These are phyloP conservation scores for Graphilbum fragrans DNA, from an alignment of 2,329 filamentous ascomycete species.

Conservation along the genomic window DNA sequence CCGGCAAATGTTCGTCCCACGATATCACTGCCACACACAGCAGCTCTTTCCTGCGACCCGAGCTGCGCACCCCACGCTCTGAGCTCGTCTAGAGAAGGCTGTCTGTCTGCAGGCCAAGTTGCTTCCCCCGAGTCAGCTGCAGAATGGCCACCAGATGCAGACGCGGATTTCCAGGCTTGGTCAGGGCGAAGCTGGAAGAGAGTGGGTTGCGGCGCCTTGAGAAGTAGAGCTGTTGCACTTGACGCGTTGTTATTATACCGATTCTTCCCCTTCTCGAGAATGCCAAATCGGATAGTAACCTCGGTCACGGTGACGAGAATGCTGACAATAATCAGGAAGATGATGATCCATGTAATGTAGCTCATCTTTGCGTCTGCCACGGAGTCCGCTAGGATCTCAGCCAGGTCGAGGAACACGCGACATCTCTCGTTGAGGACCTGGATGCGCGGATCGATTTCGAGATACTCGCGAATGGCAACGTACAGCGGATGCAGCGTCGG, in stretches of 20 bases:
- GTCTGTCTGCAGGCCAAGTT: not conserved
- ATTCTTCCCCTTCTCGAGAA: constrained; percentile 41
- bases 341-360: constrained; percentile 94
- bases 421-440: constrained; percentile 96
- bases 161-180: not conserved
- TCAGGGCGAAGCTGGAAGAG: not conserved
- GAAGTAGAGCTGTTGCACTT: not conserved
- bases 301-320: constrained; percentile 87
- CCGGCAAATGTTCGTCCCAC: constrained; percentile 13
- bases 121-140: too few species aligned
- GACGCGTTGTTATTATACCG: constrained; percentile 6
- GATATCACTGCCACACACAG: constrained; percentile 11
- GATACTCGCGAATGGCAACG: constrained; percentile 86
- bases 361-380: constrained; percentile 95
- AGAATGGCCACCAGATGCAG: constrained; percentile 2
- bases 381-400: constrained; percentile 85
- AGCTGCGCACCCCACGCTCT: constrained; percentile 11
- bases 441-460: constrained; percentile 92
- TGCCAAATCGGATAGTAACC: constrained; percentile 73
- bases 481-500: constrained; percentile 92
- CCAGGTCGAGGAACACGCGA: constrained; percentile 88
- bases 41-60: constrained; percentile 8
- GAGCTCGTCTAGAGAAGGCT: constrained; percentile 10
- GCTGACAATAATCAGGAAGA: constrained; percentile 79
- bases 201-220: not conserved